These are phyloP conservation scores for Rhytidiadelphus loreus DNA, from an alignment of 225 moss, liverwort and hornwort genomes.

Conservation along the genomic window DNA sequence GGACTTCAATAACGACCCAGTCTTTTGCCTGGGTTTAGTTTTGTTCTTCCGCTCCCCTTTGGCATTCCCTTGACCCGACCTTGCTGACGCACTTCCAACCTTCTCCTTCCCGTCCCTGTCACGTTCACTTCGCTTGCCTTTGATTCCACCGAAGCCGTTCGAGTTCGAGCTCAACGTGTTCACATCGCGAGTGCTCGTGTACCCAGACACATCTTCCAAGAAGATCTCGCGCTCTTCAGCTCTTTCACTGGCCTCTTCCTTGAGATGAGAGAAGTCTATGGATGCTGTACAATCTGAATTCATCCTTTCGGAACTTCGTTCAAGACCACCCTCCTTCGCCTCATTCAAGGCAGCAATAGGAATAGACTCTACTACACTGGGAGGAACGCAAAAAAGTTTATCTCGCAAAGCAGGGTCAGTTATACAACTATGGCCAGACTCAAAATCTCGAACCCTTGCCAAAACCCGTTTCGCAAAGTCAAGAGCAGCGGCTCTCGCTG, in stretches of 20 bases:
- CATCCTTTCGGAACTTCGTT: background rate
- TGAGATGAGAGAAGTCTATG: conserved; percentile 26
- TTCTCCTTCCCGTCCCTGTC: conserved; percentile 72
- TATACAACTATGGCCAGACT: conserved; percentile 57
- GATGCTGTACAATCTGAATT: conserved; percentile 1
- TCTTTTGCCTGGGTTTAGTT: conserved; percentile 79
- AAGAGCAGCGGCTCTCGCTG: conserved; percentile 52
- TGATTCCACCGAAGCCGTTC: conserved; percentile 55
- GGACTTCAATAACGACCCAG: conserved; percentile 58
- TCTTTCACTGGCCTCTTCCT: conserved; percentile 64
- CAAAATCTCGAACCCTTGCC: conserved; percentile 54
- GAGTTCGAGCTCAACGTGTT: conserved; percentile 42
- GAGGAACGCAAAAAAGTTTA: conserved; percentile 50
- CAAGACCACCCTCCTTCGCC: conserved; percentile 18
- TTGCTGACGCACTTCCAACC: background rate
- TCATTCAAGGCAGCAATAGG: conserved; percentile 2
- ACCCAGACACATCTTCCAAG: conserved; percentile 61
- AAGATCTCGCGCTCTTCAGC: conserved; percentile 61
- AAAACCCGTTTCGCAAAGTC: conserved; percentile 65
- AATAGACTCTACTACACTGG: conserved; percentile 39
- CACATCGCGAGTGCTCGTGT: conserved; percentile 50
- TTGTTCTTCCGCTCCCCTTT: conserved; percentile 83
- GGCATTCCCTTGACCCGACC: conserved; percentile 19
- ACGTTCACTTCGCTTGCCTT: conserved; percentile 82
- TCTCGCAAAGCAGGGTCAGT: conserved; percentile 48